phyloP scores from a whole-genome alignment of 2,329 filamentous ascomycete species.

The Tolypocladium album region DNA sequence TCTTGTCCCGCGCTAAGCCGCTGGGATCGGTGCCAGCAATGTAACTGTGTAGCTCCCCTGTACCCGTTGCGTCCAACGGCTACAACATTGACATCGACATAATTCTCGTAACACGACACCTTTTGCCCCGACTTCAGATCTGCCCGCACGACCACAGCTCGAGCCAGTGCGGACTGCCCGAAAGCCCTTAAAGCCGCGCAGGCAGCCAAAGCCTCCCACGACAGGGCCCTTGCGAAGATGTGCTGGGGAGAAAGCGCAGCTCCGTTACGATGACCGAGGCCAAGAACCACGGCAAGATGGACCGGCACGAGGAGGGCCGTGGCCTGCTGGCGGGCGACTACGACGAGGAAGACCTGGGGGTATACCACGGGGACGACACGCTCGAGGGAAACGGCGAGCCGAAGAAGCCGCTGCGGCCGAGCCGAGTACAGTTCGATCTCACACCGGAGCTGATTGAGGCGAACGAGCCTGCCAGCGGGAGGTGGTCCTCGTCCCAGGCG shows the following conservation, averaged over 20 bases:
- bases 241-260: slow-evolving; percentile 3
- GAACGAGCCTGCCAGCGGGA: slow-evolving; percentile 7
- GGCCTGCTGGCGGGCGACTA: slow-evolving; percentile 18
- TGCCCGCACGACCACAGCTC: not conserved
- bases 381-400: not conserved
- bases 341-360: slow-evolving; percentile 15
- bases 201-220: not conserved
- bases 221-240: slow-evolving; percentile 5
- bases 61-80: not conserved
- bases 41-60: not conserved
- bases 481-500: slow-evolving; percentile 10
- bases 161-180: not conserved
- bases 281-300: slow-evolving; percentile 18
- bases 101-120: not conserved
- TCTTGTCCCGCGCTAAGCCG: not conserved
- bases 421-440: slow-evolving; percentile 66
- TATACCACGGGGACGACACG: slow-evolving; percentile 1
- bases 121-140: not conserved
- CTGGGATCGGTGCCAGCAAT: not conserved
- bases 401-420: slow-evolving; percentile 35
- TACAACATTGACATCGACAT: not conserved
- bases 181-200: not conserved
- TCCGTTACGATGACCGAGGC: slow-evolving; percentile 20
- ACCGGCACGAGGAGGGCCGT: slow-evolving; percentile 19
- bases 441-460: slow-evolving; percentile 31